phyloP scores from a whole-genome alignment of 2,329 filamentous ascomycete genomes.

The Xylariaceae sp. region DNA sequence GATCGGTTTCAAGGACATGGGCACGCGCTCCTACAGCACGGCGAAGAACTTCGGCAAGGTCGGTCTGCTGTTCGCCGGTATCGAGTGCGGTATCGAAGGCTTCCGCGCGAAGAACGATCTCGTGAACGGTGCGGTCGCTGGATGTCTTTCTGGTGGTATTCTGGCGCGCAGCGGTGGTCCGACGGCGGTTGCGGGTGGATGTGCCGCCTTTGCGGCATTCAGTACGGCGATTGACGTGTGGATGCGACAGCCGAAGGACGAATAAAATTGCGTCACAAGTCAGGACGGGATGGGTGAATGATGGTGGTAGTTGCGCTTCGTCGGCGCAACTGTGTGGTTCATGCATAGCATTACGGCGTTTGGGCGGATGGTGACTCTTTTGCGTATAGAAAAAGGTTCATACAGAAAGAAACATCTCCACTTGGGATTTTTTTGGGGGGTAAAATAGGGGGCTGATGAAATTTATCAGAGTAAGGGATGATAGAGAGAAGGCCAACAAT shows the following conservation, averaged over 20 bases:
- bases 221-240: slow-evolving; percentile 87
- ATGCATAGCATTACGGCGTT: slow-evolving; percentile 25
- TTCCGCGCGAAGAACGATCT: slow-evolving; percentile 91
- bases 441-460: too few relatives aligned
- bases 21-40: slow-evolving; percentile 69
- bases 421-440: slow-evolving; percentile 14
- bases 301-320: slow-evolving; percentile 13
- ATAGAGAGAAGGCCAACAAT: too few relatives aligned
- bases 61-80: slow-evolving; percentile 83
- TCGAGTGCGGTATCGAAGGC: slow-evolving; percentile 94
- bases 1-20: slow-evolving; percentile 92
- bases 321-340: slow-evolving; percentile 12
- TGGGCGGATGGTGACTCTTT: not conserved
- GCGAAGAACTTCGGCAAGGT: slow-evolving; percentile 96
- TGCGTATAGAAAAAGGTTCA: slow-evolving; percentile 2
- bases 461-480: too few relatives aligned
- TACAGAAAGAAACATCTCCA: slow-evolving; percentile 21
- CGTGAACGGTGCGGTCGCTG: slow-evolving; percentile 78
- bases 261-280: slow-evolving; percentile 32
- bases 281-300: too few relatives aligned
- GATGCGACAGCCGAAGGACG: slow-evolving; percentile 71
- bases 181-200: slow-evolving; percentile 80
- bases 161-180: slow-evolving; percentile 83
- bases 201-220: slow-evolving; percentile 90
- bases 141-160: slow-evolving; percentile 86